Percentiles rank a stretch among this genome's conserved stretches.
Conservation (phyloP, 352 stramenopile genomes). For the Pythium aristosporum region DNA sequence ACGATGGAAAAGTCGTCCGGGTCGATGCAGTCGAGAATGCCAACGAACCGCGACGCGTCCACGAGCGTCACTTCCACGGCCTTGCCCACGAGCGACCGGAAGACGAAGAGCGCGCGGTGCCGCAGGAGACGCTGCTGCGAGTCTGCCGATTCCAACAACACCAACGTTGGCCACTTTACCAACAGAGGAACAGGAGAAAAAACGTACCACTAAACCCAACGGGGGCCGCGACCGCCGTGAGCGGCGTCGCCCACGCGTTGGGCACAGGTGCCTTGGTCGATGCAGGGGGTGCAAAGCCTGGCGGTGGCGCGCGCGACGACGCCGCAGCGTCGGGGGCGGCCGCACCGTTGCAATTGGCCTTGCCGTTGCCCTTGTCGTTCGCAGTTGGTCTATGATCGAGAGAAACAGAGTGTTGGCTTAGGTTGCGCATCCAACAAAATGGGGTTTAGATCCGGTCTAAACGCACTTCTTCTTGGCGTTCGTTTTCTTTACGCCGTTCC, state of each 20-base stretch:
- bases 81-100: slow-evolving; percentile 80
- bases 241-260: slow-evolving; percentile 10
- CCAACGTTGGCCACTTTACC: neutral
- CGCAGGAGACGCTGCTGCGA: slow-evolving; percentile 65
- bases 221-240: neutral
- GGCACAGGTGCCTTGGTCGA: slow-evolving; percentile 5
- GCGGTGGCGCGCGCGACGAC: slow-evolving; percentile 32
- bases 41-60: slow-evolving; percentile 60
- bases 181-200: neutral
- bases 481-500: slow-evolving; percentile 19
- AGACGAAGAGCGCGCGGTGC: slow-evolving; percentile 78
- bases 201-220: slow-evolving; percentile 50
- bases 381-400: slow-evolving; percentile 6
- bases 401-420: neutral
- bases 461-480: slow-evolving; percentile 31
- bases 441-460: neutral
- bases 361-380: slow-evolving; percentile 24
- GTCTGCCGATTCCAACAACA: slow-evolving; percentile 26
- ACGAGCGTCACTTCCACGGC: slow-evolving; percentile 67
- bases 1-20: slow-evolving; percentile 83
- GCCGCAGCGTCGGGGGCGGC: slow-evolving; percentile 2
- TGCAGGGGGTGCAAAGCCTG: slow-evolving; percentile 33
- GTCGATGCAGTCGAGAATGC: slow-evolving; percentile 80
- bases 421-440: neutral
- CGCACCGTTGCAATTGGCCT: slow-evolving; percentile 9